Evolutionary conservation across 306 rosid genomes (phyloP).

Genomic region (Quercus agrifolia): DNA sequence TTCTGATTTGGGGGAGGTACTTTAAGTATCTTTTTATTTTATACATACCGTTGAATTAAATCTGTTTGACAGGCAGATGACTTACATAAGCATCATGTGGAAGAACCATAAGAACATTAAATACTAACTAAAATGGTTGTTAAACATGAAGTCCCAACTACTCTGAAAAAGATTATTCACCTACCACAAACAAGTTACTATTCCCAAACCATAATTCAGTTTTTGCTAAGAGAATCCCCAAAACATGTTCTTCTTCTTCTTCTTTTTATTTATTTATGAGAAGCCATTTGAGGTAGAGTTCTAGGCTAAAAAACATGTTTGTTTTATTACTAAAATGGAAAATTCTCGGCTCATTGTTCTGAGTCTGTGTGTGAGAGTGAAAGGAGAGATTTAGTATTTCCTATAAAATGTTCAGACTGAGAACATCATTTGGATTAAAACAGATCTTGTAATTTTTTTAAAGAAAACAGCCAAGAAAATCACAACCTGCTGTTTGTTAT

Average conservation of each 20-base stretch:
- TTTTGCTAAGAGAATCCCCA: background rate
- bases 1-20: background rate
- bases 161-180: background rate
- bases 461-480: background rate
- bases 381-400: background rate
- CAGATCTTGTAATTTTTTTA: conserved; percentile 22
- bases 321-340: background rate
- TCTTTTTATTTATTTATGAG: too few species aligned
- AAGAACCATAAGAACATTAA: too few species aligned
- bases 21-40: too few species aligned
- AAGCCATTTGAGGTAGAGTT: too few species aligned
- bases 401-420: too few species aligned
- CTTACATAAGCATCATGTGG: too few species aligned
- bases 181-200: background rate
- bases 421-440: background rate
- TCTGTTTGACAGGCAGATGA: too few species aligned
- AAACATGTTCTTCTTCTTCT: too few species aligned
- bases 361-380: background rate
- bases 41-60: too few species aligned
- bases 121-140: too few species aligned
- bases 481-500: background rate
- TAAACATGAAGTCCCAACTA: too few species aligned
- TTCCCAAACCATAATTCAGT: background rate
- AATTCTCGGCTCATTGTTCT: background rate
- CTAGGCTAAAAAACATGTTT: too few species aligned